Percentiles rank a stretch among this genome's conserved stretches.
phyloP scores from a whole-genome alignment of 108 stramenopile genomes.

The Fragilaria crotonensis region DNA sequence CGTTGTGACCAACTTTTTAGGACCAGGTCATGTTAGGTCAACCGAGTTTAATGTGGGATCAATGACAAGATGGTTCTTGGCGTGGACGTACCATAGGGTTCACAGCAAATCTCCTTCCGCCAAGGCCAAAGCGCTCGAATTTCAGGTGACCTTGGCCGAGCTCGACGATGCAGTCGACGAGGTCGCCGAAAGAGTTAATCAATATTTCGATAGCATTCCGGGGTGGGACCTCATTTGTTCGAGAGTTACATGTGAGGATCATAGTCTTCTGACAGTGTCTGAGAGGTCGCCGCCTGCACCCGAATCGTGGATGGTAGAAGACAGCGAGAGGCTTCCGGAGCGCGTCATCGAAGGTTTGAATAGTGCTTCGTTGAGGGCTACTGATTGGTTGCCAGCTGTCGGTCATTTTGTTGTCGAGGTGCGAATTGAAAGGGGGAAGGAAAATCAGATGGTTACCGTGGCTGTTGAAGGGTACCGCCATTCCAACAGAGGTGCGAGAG shows the following conservation, averaged over 20 bases:
- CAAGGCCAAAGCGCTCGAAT: not conserved
- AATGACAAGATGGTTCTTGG: slow-evolving; percentile 86
- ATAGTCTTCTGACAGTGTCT: slow-evolving; percentile 7
- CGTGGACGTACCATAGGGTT: slow-evolving; percentile 75
- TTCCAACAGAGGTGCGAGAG: slow-evolving; percentile 33
- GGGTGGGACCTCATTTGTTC: not conserved
- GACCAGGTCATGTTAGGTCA: slow-evolving; percentile 53
- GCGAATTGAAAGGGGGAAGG: slow-evolving; percentile 4
- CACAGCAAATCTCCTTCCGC: slow-evolving; percentile 1
- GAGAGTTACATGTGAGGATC: not conserved
- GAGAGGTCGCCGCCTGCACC: slow-evolving; percentile 12
- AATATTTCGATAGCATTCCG: not conserved
- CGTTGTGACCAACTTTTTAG: slow-evolving; percentile 42
- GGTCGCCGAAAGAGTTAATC: not conserved
- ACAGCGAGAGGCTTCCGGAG: no score
- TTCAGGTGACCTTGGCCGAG: not conserved
- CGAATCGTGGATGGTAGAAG: slow-evolving; percentile 11
- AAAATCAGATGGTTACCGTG: slow-evolving; percentile 20
- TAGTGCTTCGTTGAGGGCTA: no score
- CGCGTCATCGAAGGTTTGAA: no score
- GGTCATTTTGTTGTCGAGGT: slow-evolving; percentile 55
- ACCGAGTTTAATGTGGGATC: slow-evolving; percentile 83
- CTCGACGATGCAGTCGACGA: not conserved
- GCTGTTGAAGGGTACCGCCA: slow-evolving; percentile 42
- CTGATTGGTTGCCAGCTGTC: slow-evolving; percentile 41